Conservation (phyloP, 2,329 filamentous ascomycete genomes). For the Fusarium mangiferae region DNA sequence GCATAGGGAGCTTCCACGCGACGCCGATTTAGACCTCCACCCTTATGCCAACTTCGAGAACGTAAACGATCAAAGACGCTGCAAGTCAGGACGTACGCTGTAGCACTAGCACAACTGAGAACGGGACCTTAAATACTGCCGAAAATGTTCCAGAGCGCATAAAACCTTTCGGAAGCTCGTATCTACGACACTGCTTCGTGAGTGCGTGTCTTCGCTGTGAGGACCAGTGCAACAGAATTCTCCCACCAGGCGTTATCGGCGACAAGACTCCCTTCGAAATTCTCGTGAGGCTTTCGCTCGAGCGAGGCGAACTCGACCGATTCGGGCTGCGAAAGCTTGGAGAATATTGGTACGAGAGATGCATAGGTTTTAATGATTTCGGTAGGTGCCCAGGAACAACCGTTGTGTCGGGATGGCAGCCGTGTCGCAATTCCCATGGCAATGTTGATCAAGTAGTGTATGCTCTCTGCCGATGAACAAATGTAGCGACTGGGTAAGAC, state of each 20-base stretch:
- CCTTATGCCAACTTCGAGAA: not conserved
- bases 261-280: not conserved
- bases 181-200: not conserved
- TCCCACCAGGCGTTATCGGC: not conserved
- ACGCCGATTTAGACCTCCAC: not conserved
- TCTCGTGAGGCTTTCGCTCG: accelerated
- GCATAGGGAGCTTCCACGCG: not conserved
- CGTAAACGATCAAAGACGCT: not conserved
- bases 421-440: not conserved
- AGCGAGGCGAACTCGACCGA: not conserved
- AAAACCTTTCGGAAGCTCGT: not conserved
- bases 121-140: not conserved
- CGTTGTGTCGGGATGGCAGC: too few species aligned
- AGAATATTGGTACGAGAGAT: not conserved
- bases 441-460: not conserved
- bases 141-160: too few species aligned
- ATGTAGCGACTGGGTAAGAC: not conserved
- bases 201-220: accelerated
- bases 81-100: not conserved
- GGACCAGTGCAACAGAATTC: not conserved
- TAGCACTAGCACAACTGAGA: not conserved
- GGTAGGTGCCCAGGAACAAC: not conserved
- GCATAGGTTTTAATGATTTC: not conserved
- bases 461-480: not conserved
- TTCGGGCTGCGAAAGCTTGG: not conserved